Evolutionary conservation across 768 basidiomycete genomes (phyloP).

Genomic region (Filobasidium floriforme): DNA sequence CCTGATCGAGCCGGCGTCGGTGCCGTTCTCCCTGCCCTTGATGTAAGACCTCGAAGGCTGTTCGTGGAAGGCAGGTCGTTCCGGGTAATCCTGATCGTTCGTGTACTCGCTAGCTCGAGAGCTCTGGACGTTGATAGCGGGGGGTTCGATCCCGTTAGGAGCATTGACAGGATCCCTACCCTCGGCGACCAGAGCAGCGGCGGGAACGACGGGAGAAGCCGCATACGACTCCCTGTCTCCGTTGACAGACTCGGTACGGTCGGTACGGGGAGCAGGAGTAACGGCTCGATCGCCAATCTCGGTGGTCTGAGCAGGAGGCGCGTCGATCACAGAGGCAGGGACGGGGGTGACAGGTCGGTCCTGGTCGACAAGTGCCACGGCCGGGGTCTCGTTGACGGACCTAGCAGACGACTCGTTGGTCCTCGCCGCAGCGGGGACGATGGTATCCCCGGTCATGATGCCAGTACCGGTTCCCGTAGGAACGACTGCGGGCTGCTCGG

Average conservation of each 20-base stretch:
- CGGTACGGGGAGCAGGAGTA: conserved; percentile 10
- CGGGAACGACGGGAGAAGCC: background rate
- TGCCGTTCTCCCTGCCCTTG: conserved; percentile 11
- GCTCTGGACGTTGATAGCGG: conserved; percentile 6
- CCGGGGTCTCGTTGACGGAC: no score
- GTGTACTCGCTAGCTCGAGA: conserved; percentile 15
- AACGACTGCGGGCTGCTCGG: background rate
- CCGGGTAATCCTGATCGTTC: background rate
- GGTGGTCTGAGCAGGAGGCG: background rate
- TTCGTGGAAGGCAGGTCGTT: conserved; percentile 13
- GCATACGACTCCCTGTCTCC: background rate
- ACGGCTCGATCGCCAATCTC: background rate
- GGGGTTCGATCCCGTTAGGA: conserved; percentile 11
- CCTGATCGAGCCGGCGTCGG: background rate
- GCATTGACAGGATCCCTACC: background rate
- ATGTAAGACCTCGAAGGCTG: conserved; percentile 24
- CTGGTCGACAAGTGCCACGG: no score
- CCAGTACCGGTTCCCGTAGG: background rate
- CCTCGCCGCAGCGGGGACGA: background rate
- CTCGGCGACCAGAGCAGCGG: background rate
- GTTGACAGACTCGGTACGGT: background rate
- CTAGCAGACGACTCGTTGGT: no score
- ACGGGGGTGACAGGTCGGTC: no score
- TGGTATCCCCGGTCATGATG: background rate
- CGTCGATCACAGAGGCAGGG: no score